Evolutionary conservation across 495 filamentous ascomycete species (phyloP), one percentile per base, ranked within the genome.

Genomic region (Penicillium canescens): DNA sequence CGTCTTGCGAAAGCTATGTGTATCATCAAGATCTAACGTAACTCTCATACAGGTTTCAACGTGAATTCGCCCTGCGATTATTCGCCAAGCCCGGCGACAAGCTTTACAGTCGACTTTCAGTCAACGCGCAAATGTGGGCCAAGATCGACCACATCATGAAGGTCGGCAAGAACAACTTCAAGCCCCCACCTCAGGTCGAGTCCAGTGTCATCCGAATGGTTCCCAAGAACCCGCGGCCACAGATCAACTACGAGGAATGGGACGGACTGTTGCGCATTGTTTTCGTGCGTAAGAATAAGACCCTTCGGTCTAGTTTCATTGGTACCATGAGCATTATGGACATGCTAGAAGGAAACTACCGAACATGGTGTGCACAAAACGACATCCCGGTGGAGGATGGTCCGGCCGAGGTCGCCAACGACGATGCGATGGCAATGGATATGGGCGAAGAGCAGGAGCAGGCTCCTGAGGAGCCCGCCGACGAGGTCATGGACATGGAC

Each of bases 61-160:
- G 84, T 56, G 88, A 92, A 67, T 92, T 91, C 59, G 88, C 88
- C 3, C 78, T 90, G 64, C 82, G 88, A 4, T 78, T 91, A 3
- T 84, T 90, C 36, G 91, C 92, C 10, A 80, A 82, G 16, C 86
- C 90, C 0, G 86, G 85, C 7, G 91, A 96, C 60, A 78, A 89
- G 31, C 84, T 97, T 14, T 98, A 96, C 72, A 89, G 86, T 56
- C 82, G 93, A 11, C 81, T 97, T 28, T 86, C 81, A 7, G 92
- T 94, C 26, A 98, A 98, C 57, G 91, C 89, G 21, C 94, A 97
- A 67, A 96, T 97, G 82, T 96, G 89, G 87, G 87, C 92, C 13
- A 89, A 86, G 55, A 85, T 92, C 36, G 84, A 85, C 41, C 91
- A 96, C 64, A 86, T 95, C 60, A 88, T 92, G 84, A 95, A 95